A percentile compares a stretch with the other conserved stretches of the same genome.
Evolutionary conservation across 2,329 filamentous ascomycete species (phyloP).

Genomic region (Talaromyces sp.): DNA sequence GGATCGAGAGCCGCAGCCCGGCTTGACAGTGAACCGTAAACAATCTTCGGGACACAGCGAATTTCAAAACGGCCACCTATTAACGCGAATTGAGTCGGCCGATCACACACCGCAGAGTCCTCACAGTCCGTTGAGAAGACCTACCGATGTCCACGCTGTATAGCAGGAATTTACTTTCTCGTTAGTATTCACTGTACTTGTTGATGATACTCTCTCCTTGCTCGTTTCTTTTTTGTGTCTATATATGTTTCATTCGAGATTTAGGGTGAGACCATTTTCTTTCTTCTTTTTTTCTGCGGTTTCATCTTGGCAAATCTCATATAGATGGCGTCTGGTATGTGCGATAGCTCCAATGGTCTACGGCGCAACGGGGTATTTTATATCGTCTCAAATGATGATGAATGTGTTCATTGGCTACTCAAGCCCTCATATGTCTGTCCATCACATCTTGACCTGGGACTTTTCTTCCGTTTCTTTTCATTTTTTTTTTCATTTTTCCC

Average conservation of each 20-base stretch:
- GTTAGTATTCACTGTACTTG: conserved; percentile 25
- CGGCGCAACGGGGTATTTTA: conserved; percentile 22
- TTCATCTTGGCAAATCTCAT: conserved; percentile 22
- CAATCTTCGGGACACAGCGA: conserved; percentile 85
- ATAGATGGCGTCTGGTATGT: conserved; percentile 36
- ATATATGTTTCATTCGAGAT: conserved; percentile 18
- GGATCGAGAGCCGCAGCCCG: conserved; percentile 44
- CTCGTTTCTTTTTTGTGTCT: conserved; percentile 26
- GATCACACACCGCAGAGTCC: conserved; percentile 23
- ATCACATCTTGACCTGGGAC: background rate
- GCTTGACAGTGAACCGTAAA: conserved; percentile 78
- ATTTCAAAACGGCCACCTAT: conserved; percentile 82
- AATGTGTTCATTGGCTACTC: conserved; percentile 2
- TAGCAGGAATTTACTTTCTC: conserved; percentile 19
- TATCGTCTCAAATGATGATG: conserved; percentile 6
- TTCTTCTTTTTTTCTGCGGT: conserved; percentile 23
- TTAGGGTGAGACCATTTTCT: conserved; percentile 13
- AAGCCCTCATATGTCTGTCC: conserved; percentile 13
- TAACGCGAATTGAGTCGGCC: conserved; percentile 76
- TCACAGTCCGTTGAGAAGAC: conserved; percentile 29
- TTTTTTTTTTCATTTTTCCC: background rate
- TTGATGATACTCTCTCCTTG: conserved; percentile 23
- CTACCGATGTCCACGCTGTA: conserved; percentile 29
- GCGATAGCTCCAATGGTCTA: conserved; percentile 28
- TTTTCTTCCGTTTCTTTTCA: conserved; percentile 2